Conservation (phyloP, 352 stramenopile genomes). For the Phytophthora palmivora region DNA sequence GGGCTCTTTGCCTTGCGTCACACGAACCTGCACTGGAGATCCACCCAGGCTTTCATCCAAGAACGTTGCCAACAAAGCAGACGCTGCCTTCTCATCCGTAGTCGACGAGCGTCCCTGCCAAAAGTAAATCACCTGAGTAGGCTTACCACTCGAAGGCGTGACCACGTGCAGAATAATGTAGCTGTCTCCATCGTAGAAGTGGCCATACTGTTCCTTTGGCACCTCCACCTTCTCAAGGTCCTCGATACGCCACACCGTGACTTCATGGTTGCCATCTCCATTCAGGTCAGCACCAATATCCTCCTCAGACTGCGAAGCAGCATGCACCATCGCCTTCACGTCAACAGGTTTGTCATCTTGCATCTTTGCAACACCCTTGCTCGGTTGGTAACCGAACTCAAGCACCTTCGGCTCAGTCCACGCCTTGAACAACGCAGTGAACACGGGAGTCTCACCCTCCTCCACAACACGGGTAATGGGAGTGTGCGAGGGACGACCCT, state of each 20-base stretch:
- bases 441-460: conserved; percentile 81
- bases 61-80: conserved; percentile 67
- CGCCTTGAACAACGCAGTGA: conserved; percentile 85
- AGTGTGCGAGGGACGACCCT: conserved; percentile 61
- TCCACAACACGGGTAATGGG: conserved; percentile 88
- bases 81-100: conserved; percentile 88
- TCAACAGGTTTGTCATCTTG: conserved; percentile 59
- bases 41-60: conserved; percentile 89
- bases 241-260: conserved; percentile 93
- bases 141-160: conserved; percentile 66
- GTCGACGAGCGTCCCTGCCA: conserved; percentile 90
- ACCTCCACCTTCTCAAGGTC: conserved; percentile 90
- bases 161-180: conserved; percentile 95
- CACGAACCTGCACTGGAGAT: conserved; percentile 85
- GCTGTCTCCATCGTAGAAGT: conserved; percentile 95
- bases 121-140: conserved; percentile 92
- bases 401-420: conserved; percentile 80
- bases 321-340: conserved; percentile 63
- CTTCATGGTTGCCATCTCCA: conserved; percentile 75
- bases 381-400: conserved; percentile 67
- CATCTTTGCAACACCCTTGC: conserved; percentile 49
- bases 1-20: conserved; percentile 89
- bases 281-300: conserved; percentile 72
- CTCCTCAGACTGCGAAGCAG: conserved; percentile 58
- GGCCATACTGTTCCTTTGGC: conserved; percentile 81